Percentiles rank a stretch among this genome's conserved stretches.
Conservation (phyloP, 805 yeast genomes). For the Starmerella kuoi region DNA sequence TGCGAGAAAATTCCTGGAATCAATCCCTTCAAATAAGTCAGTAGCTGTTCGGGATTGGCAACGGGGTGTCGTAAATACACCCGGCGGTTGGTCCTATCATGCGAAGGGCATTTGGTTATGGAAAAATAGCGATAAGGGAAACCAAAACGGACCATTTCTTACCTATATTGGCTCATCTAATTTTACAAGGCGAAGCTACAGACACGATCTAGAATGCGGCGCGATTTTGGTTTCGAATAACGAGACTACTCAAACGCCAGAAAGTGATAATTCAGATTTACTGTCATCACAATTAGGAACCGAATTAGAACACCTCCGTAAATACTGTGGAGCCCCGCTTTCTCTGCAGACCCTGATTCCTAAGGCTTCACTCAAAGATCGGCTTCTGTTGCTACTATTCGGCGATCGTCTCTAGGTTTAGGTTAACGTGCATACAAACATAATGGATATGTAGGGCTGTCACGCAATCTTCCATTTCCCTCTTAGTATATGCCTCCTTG, state of each 20-base stretch:
- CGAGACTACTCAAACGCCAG: background rate
- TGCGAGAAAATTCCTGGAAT: constrained; percentile 54
- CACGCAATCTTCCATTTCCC: background rate
- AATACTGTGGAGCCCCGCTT: constrained; percentile 4
- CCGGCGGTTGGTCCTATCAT: constrained; percentile 92
- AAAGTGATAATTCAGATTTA: background rate
- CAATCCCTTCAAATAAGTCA: constrained; percentile 36
- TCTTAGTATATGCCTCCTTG: too few relatives aligned
- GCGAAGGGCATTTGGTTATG: constrained; percentile 89
- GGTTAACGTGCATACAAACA: constrained; percentile 8
- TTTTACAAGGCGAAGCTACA: constrained; percentile 80
- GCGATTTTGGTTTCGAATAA: constrained; percentile 43
- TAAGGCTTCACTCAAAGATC: constrained; percentile 1
- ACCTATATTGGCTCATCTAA: constrained; percentile 88
- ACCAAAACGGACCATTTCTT: constrained; percentile 49
- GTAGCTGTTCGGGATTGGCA: constrained; percentile 66
- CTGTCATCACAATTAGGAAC: background rate
- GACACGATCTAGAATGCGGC: constrained; percentile 78
- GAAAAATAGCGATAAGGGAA: constrained; percentile 20
- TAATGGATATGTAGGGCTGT: background rate
- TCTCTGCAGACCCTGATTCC: background rate
- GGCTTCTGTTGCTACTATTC: constrained; percentile 3
- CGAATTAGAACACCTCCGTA: constrained; percentile 5
- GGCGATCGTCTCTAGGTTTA: constrained; percentile 20
- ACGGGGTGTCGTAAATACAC: constrained; percentile 67